Conservation (phyloP, 1,284 basidiomycete genomes). For the Leccinum fallax region DNA sequence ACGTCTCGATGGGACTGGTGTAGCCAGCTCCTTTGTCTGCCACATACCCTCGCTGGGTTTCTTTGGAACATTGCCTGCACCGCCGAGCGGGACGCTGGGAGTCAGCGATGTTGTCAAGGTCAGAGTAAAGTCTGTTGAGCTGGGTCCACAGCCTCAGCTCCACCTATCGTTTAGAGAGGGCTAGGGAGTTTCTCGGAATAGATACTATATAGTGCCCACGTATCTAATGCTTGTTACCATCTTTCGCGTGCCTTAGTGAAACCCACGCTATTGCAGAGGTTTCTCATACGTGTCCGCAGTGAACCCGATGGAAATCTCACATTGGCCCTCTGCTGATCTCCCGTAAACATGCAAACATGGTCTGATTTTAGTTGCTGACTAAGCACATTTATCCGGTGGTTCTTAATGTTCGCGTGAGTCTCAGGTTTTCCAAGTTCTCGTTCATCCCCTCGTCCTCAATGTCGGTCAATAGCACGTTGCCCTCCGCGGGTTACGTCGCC, state of each 20-base stretch:
- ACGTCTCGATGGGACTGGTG: conserved; percentile 15
- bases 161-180: conserved; percentile 15
- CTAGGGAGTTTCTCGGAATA: not conserved
- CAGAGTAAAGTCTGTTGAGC: conserved; percentile 23
- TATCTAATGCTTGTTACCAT: not conserved
- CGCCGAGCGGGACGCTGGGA: conserved; percentile 9
- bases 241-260: not conserved
- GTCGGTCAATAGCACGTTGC: conserved; percentile 28
- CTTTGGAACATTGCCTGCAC: conserved; percentile 17
- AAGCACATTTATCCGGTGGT: conserved; percentile 10
- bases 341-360: conserved; percentile 8
- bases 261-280: not conserved
- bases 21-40: conserved; percentile 21
- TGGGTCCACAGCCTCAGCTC: conserved; percentile 28
- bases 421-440: not conserved
- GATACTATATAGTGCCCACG: not conserved
- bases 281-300: not conserved
- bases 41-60: conserved; percentile 32
- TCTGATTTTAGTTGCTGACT: conserved; percentile 28
- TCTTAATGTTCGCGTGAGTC: not conserved
- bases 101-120: conserved; percentile 31
- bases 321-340: not conserved
- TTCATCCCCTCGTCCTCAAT: conserved; percentile 19
- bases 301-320: not conserved
- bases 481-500: conserved; percentile 29